Evolutionary conservation across 495 filamentous ascomycete species (phyloP), one percentile per base, ranked within the genome.

Genomic region (Tirmania nivea): DNA sequence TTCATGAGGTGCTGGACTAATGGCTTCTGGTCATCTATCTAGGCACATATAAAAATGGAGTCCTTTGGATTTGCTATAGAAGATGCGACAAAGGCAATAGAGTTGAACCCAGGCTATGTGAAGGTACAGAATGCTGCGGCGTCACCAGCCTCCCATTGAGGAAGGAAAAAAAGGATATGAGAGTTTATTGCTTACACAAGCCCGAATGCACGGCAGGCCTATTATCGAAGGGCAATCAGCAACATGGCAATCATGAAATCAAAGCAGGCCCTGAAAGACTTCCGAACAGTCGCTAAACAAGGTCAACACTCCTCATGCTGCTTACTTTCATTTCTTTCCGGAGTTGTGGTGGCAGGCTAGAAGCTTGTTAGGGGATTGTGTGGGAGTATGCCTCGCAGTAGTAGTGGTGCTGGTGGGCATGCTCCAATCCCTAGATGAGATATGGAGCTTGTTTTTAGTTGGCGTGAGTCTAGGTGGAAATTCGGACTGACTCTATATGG

Each of bases 1-100:
- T 31, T 31, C 7, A 31, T 31, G 25, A 31, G 25, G 25, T 31
- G 25, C 25, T 5, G 25, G 3, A 31, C 25, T 31, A 31, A 31
- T 7, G 25, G 25, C 25, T 31, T 31, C 25, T 31, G 25, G n/a
- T 31, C 25, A 31, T 5, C 3, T 31, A 35, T 50, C 34, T 65
- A 94, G 85, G 83, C 85, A 53, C 76, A 99, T 65, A 86, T 95
- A 66, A 96, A 95, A 73, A 78, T 88, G 52, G 90, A 99, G 69
- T 75, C 88, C 25, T 94, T 86, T 67, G 90, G 90, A 12, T 87
- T 85, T 67, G 87, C 90, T 10, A 81, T 95, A 57, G 73, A 81
- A 21, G 90, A 99, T 69, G 92, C 90, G 25, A 82, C 83, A n/a
- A 87, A 84, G 68, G 89, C 92, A 17, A 79, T 95, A 60, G 87